These are phyloP conservation scores for Microsporum canis DNA, from an alignment of 2,329 filamentous ascomycete species.

Conservation along the genomic window DNA sequence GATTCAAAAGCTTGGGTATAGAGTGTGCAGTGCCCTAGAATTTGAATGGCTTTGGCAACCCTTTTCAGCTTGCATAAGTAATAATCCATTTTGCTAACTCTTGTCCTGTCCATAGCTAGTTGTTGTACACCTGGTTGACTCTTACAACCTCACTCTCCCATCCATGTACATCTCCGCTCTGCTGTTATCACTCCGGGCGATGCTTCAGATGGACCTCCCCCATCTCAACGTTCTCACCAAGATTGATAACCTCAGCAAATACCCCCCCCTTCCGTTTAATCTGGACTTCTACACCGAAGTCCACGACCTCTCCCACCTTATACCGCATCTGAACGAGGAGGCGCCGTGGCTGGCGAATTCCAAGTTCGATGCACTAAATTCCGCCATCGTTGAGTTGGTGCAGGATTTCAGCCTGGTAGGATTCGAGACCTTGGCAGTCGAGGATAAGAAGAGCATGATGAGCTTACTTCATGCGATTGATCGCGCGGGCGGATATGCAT, in stretches of 20 bases:
- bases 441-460: slow-evolving; percentile 97
- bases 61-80: neutral
- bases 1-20: slow-evolving; percentile 81
- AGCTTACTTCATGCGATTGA: slow-evolving; percentile 79
- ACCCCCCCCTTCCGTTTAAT: slow-evolving; percentile 82
- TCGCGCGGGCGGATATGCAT: slow-evolving; percentile 82
- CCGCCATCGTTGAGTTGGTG: slow-evolving; percentile 74
- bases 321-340: slow-evolving; percentile 70
- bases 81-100: slow-evolving; percentile 1
- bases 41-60: neutral
- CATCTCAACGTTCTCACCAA: slow-evolving; percentile 95
- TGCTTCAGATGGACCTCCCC: slow-evolving; percentile 96
- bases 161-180: slow-evolving; percentile 92
- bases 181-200: slow-evolving; percentile 82
- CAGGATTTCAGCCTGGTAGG: slow-evolving; percentile 81
- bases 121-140: slow-evolving; percentile 86
- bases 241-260: slow-evolving; percentile 83
- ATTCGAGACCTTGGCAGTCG: slow-evolving; percentile 88
- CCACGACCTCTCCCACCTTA: slow-evolving; percentile 75
- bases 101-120: slow-evolving; percentile 54
- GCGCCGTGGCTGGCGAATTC: slow-evolving; percentile 55
- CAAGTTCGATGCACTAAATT: slow-evolving; percentile 76
- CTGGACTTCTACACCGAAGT: slow-evolving; percentile 97
- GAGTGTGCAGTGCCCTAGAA: slow-evolving; percentile 48
- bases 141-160: slow-evolving; percentile 81